Conservation (phyloP, 1,139 yeast genomes). For the Diutina ranongensis region DNA sequence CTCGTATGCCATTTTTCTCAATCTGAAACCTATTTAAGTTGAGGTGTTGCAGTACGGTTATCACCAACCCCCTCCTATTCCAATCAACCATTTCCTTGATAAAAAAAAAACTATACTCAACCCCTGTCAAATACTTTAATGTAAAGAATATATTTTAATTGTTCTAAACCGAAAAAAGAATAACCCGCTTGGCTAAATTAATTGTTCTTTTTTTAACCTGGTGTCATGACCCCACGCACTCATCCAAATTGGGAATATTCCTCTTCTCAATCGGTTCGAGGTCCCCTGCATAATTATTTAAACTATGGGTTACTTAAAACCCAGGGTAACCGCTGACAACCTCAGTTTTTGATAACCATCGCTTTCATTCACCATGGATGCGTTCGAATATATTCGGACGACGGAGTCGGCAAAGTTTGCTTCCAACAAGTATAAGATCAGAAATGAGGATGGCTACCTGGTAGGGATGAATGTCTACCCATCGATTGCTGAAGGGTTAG, state of each 20-base stretch:
- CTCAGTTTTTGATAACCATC: neutral
- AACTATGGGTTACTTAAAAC: neutral
- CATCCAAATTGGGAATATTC: neutral
- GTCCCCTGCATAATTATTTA: conserved; percentile 3
- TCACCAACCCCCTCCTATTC: too few species aligned
- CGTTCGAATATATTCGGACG: conserved; percentile 4
- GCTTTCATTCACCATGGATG: neutral
- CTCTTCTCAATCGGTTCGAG: neutral
- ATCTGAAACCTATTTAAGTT: too few species aligned
- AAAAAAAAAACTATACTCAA: too few species aligned
- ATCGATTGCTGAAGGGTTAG: neutral
- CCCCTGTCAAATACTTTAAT: too few species aligned
- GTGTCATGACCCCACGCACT: too few species aligned
- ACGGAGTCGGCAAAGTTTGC: conserved; percentile 2
- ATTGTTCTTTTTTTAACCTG: too few species aligned
- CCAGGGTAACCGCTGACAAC: neutral
- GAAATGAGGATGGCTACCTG: conserved; percentile 4
- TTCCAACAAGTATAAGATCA: conserved; percentile 5
- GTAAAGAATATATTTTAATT: too few species aligned
- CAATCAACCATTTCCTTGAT: too few species aligned
- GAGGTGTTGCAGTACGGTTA: too few species aligned
- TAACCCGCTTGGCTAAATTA: too few species aligned
- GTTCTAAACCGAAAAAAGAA: too few species aligned
- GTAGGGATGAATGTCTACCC: conserved; percentile 6
- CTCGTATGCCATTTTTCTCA: too few species aligned